These are phyloP conservation scores for Torrubiellomyces zombiae DNA, from an alignment of 2,329 filamentous ascomycete genomes.

Conservation along the genomic window DNA sequence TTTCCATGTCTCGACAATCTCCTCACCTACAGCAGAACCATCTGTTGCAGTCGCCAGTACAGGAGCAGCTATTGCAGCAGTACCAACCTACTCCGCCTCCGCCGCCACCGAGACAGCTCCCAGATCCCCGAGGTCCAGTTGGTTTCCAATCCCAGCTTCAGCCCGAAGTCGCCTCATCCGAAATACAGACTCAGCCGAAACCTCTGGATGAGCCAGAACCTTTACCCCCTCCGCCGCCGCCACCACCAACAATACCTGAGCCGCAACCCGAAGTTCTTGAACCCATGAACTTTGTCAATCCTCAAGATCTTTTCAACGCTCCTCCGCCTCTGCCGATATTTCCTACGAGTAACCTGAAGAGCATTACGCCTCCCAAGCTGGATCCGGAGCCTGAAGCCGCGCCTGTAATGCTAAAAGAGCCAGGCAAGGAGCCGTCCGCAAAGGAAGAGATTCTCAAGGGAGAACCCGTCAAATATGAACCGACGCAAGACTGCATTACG, in stretches of 20 bases:
- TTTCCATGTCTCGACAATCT: constrained; percentile 2
- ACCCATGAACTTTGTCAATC: constrained; percentile 18
- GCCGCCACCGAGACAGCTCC: constrained; percentile 1
- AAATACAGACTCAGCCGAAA: constrained; percentile 1
- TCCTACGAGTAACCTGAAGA: constrained; percentile 9
- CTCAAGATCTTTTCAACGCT: constrained; percentile 20
- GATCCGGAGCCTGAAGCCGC: constrained; percentile 3
- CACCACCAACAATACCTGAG: constrained; percentile 4
- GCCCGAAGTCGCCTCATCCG: not conserved
- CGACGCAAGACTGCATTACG: constrained; percentile 5
- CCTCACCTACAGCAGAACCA: constrained; percentile 6
- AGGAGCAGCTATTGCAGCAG: constrained; percentile 13
- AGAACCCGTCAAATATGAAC: constrained; percentile 5
- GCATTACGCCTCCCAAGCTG: constrained; percentile 5
- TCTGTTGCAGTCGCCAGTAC: constrained; percentile 5
- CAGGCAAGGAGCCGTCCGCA: too few relatives aligned
- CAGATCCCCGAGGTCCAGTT: constrained; percentile 1
- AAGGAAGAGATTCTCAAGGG: too few relatives aligned
- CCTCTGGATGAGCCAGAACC: constrained; percentile 1
- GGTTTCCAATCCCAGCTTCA: constrained; percentile 1
- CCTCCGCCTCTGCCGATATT: constrained; percentile 12
- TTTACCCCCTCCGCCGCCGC: constrained; percentile 1
- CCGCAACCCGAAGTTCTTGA: constrained; percentile 4
- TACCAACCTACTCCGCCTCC: constrained; percentile 8
- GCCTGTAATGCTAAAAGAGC: not conserved